Evolutionary conservation across 2,329 filamentous ascomycete species (phyloP).

Genomic region (Oidium heveae): DNA sequence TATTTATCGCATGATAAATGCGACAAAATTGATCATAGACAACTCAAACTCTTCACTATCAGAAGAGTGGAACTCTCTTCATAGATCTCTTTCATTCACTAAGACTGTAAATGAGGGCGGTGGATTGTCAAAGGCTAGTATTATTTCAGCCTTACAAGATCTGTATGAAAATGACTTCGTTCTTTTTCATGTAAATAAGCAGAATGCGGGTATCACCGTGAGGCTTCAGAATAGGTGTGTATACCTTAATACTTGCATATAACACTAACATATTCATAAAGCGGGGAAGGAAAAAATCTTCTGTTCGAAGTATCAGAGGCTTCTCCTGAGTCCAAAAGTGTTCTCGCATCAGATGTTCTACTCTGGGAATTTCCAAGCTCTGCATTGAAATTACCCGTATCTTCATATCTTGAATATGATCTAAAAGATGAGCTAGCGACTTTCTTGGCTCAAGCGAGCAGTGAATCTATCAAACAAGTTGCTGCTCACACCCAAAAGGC

Average conservation of each 20-base stretch:
- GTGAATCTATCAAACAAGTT: conserved; percentile 25
- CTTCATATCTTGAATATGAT: conserved; percentile 14
- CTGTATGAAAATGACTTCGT: conserved; percentile 7
- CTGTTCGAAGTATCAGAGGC: conserved; percentile 36
- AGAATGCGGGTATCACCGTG: conserved; percentile 23
- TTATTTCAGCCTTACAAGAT: neutral
- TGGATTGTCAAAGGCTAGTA: neutral
- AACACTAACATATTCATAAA: conserved; percentile 4
- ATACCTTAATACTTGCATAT: conserved; percentile 1
- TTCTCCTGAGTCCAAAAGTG: conserved; percentile 24
- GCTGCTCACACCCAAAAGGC: conserved; percentile 26
- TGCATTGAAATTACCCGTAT: conserved; percentile 21
- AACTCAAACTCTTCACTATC: neutral
- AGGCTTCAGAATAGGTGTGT: conserved; percentile 14
- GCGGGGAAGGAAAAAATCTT: conserved; percentile 10
- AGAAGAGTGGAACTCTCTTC: neutral
- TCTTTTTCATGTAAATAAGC: conserved; percentile 20
- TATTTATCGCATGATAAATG: neutral
- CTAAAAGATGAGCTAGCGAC: conserved; percentile 23
- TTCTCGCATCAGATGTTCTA: conserved; percentile 26
- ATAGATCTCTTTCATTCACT: neutral
- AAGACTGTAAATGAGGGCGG: neutral
- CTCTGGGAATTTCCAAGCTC: conserved; percentile 32
- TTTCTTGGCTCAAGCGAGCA: conserved; percentile 30
- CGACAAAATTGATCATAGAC: neutral